Percentiles rank a stretch among this genome's conserved stretches.
phyloP scores from a whole-genome alignment of 2,329 filamentous ascomycete genomes.

The Capronia coronata region DNA sequence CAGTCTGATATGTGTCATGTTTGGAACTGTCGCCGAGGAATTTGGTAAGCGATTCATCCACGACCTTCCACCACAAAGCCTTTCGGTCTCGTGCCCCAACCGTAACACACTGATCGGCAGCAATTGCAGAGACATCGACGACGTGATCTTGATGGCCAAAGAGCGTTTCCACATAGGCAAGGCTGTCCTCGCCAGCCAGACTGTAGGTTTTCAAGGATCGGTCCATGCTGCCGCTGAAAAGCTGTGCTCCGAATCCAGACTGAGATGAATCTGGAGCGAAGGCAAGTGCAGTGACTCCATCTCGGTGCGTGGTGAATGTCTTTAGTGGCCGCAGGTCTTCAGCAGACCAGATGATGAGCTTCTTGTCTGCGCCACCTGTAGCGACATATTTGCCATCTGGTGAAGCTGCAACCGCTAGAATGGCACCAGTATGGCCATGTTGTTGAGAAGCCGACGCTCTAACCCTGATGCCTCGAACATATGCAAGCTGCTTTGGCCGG shows the following conservation, averaged over 20 bases:
- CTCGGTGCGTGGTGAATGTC: constrained; percentile 86
- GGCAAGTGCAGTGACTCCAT: constrained; percentile 73
- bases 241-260: constrained; percentile 59
- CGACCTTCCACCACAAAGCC: constrained; percentile 89
- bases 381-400: constrained; percentile 85
- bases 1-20: constrained; percentile 56
- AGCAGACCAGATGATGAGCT: constrained; percentile 83
- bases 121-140: constrained; percentile 72
- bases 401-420: constrained; percentile 78
- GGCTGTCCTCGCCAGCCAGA: constrained; percentile 59
- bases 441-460: constrained; percentile 39
- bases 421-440: constrained; percentile 70
- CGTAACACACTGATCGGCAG: constrained; percentile 80
- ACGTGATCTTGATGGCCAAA: constrained; percentile 95
- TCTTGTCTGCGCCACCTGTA: constrained; percentile 78
- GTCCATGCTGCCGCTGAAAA: constrained; percentile 87
- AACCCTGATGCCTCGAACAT: constrained; percentile 45
- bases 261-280: constrained; percentile 70
- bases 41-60: constrained; percentile 89
- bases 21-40: constrained; percentile 68
- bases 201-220: constrained; percentile 95
- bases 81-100: constrained; percentile 88
- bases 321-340: constrained; percentile 69
- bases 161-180: constrained; percentile 90
- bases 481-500: constrained; percentile 42